phyloP scores from a whole-genome alignment of 345 rosid genomes.

The Hibiscus syriacus region DNA sequence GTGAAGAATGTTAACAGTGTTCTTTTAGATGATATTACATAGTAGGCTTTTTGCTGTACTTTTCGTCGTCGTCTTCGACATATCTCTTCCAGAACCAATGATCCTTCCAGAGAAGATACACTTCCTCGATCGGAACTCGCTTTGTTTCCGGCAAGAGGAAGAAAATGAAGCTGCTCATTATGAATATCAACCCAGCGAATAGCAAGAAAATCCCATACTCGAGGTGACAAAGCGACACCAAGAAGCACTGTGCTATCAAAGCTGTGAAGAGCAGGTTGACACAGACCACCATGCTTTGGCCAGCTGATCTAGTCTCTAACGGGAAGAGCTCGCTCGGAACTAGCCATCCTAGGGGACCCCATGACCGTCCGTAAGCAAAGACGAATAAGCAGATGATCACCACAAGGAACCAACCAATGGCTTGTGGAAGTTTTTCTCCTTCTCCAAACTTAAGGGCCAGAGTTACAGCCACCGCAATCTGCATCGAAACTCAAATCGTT shows the following conservation, averaged over 20 bases:
- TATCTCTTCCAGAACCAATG: slow-evolving; percentile 83
- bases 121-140: slow-evolving; percentile 82
- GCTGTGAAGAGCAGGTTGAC: slow-evolving; percentile 83
- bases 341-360: slow-evolving; percentile 98
- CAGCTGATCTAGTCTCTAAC: slow-evolving; percentile 84
- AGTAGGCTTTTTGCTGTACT: neutral
- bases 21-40: neutral
- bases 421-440: slow-evolving; percentile 44
- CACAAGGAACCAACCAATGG: slow-evolving; percentile 45
- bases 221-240: slow-evolving; percentile 67
- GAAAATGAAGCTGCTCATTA: slow-evolving; percentile 71
- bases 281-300: slow-evolving; percentile 81
- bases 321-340: slow-evolving; percentile 91
- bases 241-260: slow-evolving; percentile 72
- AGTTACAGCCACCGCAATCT: slow-evolving; percentile 51
- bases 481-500: slow-evolving; percentile 6
- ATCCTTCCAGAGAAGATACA: slow-evolving; percentile 58
- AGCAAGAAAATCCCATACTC: slow-evolving; percentile 64
- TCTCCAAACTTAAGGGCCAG: slow-evolving; percentile 61
- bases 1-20: neutral
- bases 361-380: slow-evolving; percentile 76
- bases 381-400: slow-evolving; percentile 61
- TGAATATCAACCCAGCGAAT: slow-evolving; percentile 51
- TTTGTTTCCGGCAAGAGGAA: slow-evolving; percentile 83
- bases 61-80: slow-evolving; percentile 17